phyloP scores from a whole-genome alignment of 148 eudicot species.

The Rhododendron ferrugineum region DNA sequence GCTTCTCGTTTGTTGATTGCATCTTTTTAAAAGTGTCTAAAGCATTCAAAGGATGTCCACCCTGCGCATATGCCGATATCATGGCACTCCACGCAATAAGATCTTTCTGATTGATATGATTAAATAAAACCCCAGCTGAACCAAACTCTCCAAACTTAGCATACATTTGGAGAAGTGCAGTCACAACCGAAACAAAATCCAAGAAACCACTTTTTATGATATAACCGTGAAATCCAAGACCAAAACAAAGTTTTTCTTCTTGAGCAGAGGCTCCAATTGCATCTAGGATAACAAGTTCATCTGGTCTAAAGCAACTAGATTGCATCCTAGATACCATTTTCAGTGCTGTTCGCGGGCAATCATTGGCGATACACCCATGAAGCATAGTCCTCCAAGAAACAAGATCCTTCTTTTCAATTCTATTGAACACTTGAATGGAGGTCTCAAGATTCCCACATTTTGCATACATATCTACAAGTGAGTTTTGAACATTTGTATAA shows the following conservation, averaged over 20 bases:
- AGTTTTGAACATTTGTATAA: conserved; percentile 41
- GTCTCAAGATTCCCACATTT: conserved; percentile 43
- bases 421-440: conserved; percentile 30
- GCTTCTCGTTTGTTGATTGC: conserved; percentile 47
- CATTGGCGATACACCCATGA: conserved; percentile 43
- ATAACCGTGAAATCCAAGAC: conserved; percentile 39
- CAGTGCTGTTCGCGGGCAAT: conserved; percentile 33
- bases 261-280: conserved; percentile 35
- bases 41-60: conserved; percentile 36
- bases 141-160: conserved; percentile 40
- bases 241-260: conserved; percentile 25
- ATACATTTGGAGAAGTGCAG: conserved; percentile 57
- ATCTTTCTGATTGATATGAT: conserved; percentile 44
- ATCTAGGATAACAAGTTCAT: conserved; percentile 37
- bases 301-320: conserved; percentile 22
- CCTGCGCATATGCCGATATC: conserved; percentile 57
- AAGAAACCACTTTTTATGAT: conserved; percentile 39
- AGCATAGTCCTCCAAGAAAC: conserved; percentile 64
- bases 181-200: conserved; percentile 34
- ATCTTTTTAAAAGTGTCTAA: conserved; percentile 36
- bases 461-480: conserved; percentile 59
- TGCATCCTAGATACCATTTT: conserved; percentile 27
- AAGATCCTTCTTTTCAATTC: conserved; percentile 34
- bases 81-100: conserved; percentile 62
- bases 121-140: conserved; percentile 34